Evolutionary conservation across 2,329 filamentous ascomycete genomes (phyloP), one percentile per base, ranked within the genome.

Genomic region (Ophiognomonia clavigignenti-juglandacearum): DNA sequence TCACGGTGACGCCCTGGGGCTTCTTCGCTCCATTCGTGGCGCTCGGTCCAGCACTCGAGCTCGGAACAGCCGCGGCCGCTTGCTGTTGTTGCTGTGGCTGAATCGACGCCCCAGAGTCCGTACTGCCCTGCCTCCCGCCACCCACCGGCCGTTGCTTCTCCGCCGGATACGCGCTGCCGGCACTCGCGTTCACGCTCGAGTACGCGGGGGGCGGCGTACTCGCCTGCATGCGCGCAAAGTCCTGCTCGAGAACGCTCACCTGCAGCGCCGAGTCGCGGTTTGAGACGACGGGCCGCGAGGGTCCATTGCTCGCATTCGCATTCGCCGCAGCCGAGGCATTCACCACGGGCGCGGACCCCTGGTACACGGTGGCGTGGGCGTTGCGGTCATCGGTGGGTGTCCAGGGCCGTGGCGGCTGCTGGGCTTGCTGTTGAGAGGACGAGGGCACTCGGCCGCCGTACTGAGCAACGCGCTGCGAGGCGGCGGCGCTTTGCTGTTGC

Each of bases 141-240:
- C 58, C 58, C 50, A 63, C 57, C 51, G 75, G 70, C 51, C 75
- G 72, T 58, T 81, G 80, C 63, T 96, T 96, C 61, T 96, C 91
- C 54, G 80, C 82, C 0, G 89, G 85, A 64, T 91, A 93, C 69
- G 78, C 57, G 67, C 82, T 58, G 64, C 73, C 59, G 23, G 67
- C 65, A 34, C 65, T 67, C 1, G 73, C 66, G 48, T 74, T 80
- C 38, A 95, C 80, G 58, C 85, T 93, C 9, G 89, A 93, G 65
- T 98, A 98, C 6, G 93, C 92, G n/a, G 93, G 93, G 18, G 93
- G 93, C 13, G 92, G 91, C 45, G 89, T 90, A 19, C 88, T 86
- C 24, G 83, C 76, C 56, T 88, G 82, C 77, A 96, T 77, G 16
- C 89, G 82, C 56, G 89, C 83, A 62, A 96, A 86, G 56, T 96